Percentiles rank a stretch among this genome's conserved stretches.
Evolutionary conservation across 805 yeast genomes (phyloP).

Genomic region (Metschnikowia matae): DNA sequence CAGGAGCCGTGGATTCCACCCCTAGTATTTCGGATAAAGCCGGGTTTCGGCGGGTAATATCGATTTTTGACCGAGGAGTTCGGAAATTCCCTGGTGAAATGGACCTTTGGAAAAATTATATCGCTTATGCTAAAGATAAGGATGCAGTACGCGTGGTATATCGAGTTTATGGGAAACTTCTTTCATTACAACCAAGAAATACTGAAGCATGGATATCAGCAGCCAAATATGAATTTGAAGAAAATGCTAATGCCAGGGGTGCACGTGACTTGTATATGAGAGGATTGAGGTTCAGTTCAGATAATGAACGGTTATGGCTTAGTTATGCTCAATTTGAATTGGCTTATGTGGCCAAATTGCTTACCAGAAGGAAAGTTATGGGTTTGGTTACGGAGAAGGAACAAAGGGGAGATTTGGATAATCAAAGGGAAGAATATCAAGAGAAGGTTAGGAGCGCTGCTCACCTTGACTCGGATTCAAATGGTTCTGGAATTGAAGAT

Average conservation of each 20-base stretch:
- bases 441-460: conserved; percentile 12
- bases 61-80: conserved; percentile 79
- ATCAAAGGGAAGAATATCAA: conserved; percentile 28
- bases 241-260: conserved; percentile 81
- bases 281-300: conserved; percentile 79
- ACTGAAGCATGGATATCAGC: conserved; percentile 91
- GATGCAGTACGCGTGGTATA: conserved; percentile 71
- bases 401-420: conserved; percentile 47
- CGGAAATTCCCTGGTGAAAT: conserved; percentile 74
- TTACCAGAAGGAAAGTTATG: conserved; percentile 77
- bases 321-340: conserved; percentile 87
- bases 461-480: no score
- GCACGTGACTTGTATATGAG: conserved; percentile 84
- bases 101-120: conserved; percentile 72
- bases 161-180: conserved; percentile 68
- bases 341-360: conserved; percentile 74
- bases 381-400: conserved; percentile 73
- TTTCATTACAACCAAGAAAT: conserved; percentile 88
- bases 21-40: conserved; percentile 84
- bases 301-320: conserved; percentile 68
- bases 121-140: conserved; percentile 61
- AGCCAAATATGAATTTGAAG: conserved; percentile 89
- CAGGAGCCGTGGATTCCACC: conserved; percentile 52
- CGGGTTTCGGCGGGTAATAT: conserved; percentile 72
- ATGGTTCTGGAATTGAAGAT: conserved; percentile 8